Base-by-base conservation (phyloP, 768 basidiomycete genomes). In the Boletus pseudo-olivaceus region DNA sequence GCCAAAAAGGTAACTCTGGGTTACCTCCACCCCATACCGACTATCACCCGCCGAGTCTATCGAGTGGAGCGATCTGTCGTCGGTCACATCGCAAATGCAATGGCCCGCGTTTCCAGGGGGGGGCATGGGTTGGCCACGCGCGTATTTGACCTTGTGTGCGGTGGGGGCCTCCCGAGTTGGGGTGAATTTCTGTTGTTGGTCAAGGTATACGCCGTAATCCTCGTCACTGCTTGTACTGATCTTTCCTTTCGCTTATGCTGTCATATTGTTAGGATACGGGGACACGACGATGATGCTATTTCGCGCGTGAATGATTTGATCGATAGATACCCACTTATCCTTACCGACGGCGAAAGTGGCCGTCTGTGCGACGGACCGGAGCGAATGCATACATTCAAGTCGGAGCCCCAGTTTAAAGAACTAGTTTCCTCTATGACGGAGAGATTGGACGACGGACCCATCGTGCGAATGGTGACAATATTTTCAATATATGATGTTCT, bases 91-190 rank as follows among this genome's bases (percentile, higher is more conserved):
- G 61, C 61, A 7, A 3, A n/a, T 1, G 46, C 56, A 5, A 39
- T 62, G 2, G 48, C 54, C 1, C 20, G 2, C 1, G 10, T 47
- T 9, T 17, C 45, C 0, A 37, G 39, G 17, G 61, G 48, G 7
- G 49, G 56, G 4, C 6, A 39, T 0, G 54, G 56, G 3, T 41
- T 20, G 7, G 61, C 33, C 7, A 43, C 47, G 27, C 27, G 42
- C 12, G 7, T n/a, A 12, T 55, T 62, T 29, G 57, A 62, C 33
- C 57, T 59, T 9, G 47, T 47, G 4, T 54, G 63, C 20, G 23
- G 7, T 5, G 26, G 51, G 0, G 19, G 32, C 11, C 29, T 23
- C 14, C 2, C 38, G 8, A 11, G 6, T 7, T 61, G 63, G 14
- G 51, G n/a, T 14, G 35, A 30, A 3, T 35, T 60, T 45, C 46